Evolutionary conservation across 495 filamentous ascomycete genomes (phyloP).

Genomic region (Aspergillus funiculosus): DNA sequence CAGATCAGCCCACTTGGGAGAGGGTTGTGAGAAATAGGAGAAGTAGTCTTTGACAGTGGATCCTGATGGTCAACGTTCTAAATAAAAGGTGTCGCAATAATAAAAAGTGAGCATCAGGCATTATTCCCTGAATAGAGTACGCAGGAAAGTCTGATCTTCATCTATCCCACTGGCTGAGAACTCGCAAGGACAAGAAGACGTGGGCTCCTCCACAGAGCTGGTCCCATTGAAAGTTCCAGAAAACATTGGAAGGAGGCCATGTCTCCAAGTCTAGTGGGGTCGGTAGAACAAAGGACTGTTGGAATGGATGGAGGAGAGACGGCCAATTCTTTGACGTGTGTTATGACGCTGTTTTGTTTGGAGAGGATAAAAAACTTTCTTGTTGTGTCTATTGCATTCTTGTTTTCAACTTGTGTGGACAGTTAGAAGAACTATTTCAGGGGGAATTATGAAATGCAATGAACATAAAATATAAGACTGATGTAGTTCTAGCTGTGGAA

Average conservation of each 20-base stretch:
- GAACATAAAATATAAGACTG: slow-evolving; percentile 12
- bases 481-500: background rate
- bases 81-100: slow-evolving; percentile 27
- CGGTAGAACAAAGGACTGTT: slow-evolving; percentile 11
- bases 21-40: slow-evolving; percentile 8
- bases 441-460: slow-evolving; percentile 23
- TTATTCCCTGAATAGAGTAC: slow-evolving; percentile 29
- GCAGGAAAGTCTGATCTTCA: slow-evolving; percentile 19
- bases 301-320: slow-evolving; percentile 22
- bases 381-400: slow-evolving; percentile 19
- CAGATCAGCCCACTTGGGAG: slow-evolving; percentile 14
- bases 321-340: slow-evolving; percentile 33
- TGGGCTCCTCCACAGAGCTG: slow-evolving; percentile 7
- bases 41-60: slow-evolving; percentile 11
- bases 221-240: slow-evolving; percentile 9
- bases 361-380: slow-evolving; percentile 22
- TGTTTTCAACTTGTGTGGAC: slow-evolving; percentile 28
- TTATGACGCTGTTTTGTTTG: slow-evolving; percentile 36
- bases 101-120: slow-evolving; percentile 30
- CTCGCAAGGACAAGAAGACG: slow-evolving; percentile 2
- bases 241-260: slow-evolving; percentile 7
- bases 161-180: slow-evolving; percentile 12
- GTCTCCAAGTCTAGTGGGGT: slow-evolving; percentile 13
- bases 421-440: slow-evolving; percentile 30
- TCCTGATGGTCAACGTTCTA: slow-evolving; percentile 8